phyloP scores from a whole-genome alignment of 2,329 filamentous ascomycete species.

The Aspergillus puulaauensis region DNA sequence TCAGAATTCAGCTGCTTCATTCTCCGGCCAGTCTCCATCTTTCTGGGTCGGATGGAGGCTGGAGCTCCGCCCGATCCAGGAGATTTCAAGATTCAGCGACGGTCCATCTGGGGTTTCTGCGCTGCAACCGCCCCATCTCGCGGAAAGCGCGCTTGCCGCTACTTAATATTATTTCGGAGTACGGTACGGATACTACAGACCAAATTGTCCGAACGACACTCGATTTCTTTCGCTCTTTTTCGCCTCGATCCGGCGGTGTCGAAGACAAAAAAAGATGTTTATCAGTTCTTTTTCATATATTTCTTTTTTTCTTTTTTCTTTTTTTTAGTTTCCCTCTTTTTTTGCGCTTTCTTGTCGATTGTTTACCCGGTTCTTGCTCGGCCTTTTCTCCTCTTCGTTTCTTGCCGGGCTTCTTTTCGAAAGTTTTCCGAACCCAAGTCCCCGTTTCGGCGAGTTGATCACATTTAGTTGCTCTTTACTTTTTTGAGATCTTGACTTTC shows the following conservation, averaged over 20 bases:
- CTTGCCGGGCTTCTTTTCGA: slow-evolving; percentile 4
- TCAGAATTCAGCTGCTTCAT: neutral
- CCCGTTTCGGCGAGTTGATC: slow-evolving; percentile 1
- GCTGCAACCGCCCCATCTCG: slow-evolving; percentile 36
- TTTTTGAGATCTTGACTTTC: neutral
- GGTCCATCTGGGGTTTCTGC: slow-evolving; percentile 30
- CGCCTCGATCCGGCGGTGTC: slow-evolving; percentile 13
- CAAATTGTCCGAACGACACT: slow-evolving; percentile 5
- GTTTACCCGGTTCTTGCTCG: neutral
- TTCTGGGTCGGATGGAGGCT: neutral
- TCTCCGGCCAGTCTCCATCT: neutral
- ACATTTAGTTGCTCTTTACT: slow-evolving; percentile 8
- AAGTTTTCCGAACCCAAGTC: neutral
- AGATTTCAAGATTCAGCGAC: neutral
- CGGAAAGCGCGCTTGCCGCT: slow-evolving; percentile 43
- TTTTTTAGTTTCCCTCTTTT: neutral
- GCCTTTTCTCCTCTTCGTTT: neutral
- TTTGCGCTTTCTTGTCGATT: slow-evolving; percentile 2
- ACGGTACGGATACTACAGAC: neutral
- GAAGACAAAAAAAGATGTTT: slow-evolving; percentile 3
- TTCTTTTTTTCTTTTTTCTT: neutral
- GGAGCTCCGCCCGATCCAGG: slow-evolving; percentile 9
- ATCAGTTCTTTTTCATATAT: neutral
- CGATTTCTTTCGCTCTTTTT: slow-evolving; percentile 3
- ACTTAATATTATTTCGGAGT: slow-evolving; percentile 4